These are phyloP conservation scores for Leersia perrieri DNA, from an alignment of 176 grass and related monocot species.

Conservation along the genomic window DNA sequence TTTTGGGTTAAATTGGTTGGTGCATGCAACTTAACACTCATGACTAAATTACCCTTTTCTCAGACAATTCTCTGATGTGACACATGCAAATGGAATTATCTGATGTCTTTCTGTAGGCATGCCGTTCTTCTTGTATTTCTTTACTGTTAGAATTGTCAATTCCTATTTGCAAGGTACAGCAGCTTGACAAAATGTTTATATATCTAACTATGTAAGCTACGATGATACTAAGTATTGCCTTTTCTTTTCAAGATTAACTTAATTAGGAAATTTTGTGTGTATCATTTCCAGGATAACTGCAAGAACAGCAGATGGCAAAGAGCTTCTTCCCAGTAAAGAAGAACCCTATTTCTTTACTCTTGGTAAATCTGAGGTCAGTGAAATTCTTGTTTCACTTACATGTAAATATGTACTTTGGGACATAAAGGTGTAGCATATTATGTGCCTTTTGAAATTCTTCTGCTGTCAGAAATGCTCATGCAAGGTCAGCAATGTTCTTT, in stretches of 20 bases:
- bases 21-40: too few species aligned
- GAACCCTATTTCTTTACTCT: conserved; percentile 87
- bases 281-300: conserved; percentile 68
- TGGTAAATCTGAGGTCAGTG: conserved; percentile 92
- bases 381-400: conserved; percentile 16
- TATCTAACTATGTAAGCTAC: neutral
- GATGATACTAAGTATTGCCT: neutral
- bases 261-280: conserved; percentile 8
- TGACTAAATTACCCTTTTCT: neutral
- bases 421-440: neutral
- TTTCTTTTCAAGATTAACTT: conserved; percentile 34
- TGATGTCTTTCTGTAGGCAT: neutral
- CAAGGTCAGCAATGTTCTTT: conserved; percentile 4
- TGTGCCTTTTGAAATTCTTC: neutral
- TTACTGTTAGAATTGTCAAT: neutral
- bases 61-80: neutral
- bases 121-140: neutral
- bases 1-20: too few species aligned
- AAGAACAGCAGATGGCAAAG: conserved; percentile 78
- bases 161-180: neutral
- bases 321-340: conserved; percentile 55
- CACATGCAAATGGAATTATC: conserved; percentile 11
- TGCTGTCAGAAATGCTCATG: conserved; percentile 30
- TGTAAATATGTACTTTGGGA: conserved; percentile 15
- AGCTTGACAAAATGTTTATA: neutral